A percentile compares a stretch with the other conserved stretches of the same genome.
These are phyloP conservation scores for Kodamaea ohmeri DNA, from an alignment of 1,139 yeast species.

Conservation along the genomic window DNA sequence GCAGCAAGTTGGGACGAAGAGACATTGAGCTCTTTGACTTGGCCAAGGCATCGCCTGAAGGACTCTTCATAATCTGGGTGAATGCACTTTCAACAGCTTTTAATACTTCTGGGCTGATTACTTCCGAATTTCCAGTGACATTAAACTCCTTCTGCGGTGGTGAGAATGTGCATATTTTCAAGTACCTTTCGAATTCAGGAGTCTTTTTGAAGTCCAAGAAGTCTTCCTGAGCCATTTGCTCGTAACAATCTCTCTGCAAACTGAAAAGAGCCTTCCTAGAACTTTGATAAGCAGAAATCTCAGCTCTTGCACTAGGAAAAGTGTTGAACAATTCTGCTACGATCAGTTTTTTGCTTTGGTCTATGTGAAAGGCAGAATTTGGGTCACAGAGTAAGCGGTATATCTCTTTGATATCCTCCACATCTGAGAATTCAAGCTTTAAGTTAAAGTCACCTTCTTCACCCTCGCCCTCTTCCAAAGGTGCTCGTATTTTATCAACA, in stretches of 20 bases:
- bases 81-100: conserved; percentile 72
- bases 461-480: conserved; percentile 52
- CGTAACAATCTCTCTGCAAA: conserved; percentile 53
- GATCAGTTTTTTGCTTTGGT: conserved; percentile 8
- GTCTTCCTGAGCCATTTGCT: conserved; percentile 46
- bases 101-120: conserved; percentile 45
- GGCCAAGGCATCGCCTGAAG: conserved; percentile 4
- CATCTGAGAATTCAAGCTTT: conserved; percentile 39
- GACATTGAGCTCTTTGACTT: conserved; percentile 5
- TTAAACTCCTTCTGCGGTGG: not conserved
- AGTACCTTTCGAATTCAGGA: conserved; percentile 35
- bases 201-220: conserved; percentile 55
- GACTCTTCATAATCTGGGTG: conserved; percentile 53
- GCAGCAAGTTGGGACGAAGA: not conserved
- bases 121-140: not conserved
- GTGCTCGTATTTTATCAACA: conserved; percentile 68
- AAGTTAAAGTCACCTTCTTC: conserved; percentile 26
- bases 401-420: conserved; percentile 41
- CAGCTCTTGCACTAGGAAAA: conserved; percentile 3
- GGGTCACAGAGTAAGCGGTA: conserved; percentile 10
- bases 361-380: conserved; percentile 8
- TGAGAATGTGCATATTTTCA: conserved; percentile 19
- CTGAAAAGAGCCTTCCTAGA: conserved; percentile 59
- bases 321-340: conserved; percentile 10
- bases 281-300: conserved; percentile 27